Evolutionary conservation across 139 green algal genomes (phyloP).

Genomic region (Chlamydomonas schloesseri): DNA sequence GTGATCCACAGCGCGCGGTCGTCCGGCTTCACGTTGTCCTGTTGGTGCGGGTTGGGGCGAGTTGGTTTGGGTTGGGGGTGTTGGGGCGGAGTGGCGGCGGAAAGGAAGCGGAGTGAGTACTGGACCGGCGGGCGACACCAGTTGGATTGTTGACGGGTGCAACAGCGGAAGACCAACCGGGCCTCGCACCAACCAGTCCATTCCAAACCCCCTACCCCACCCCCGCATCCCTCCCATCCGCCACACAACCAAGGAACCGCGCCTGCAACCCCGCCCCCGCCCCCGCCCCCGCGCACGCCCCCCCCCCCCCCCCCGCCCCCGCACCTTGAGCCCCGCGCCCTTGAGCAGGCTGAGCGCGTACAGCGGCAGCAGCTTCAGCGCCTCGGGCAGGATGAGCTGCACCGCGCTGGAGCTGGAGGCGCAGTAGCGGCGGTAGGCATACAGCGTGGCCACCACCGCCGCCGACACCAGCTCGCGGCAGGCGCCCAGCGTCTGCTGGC

Average conservation of each 20-base stretch:
- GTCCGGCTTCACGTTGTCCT: slow-evolving; percentile 65
- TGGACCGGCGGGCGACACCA: too few relatives aligned
- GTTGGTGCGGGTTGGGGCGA: neutral
- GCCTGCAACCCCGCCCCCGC: neutral
- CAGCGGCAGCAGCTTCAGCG: slow-evolving; percentile 92
- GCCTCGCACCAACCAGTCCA: too few relatives aligned
- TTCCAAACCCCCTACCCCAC: too few relatives aligned
- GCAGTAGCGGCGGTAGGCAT: slow-evolving; percentile 78
- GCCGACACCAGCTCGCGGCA: slow-evolving; percentile 73
- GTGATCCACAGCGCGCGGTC: slow-evolving; percentile 61
- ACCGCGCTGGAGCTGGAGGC: slow-evolving; percentile 60
- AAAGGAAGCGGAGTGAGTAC: too few relatives aligned
- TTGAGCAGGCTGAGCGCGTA: slow-evolving; percentile 87
- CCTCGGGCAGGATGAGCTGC: slow-evolving; percentile 94
- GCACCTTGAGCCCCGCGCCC: slow-evolving; percentile 70
- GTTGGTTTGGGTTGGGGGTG: neutral
- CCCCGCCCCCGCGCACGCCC: slow-evolving; percentile 1
- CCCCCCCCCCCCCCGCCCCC: slow-evolving; percentile 49
- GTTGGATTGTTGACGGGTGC: too few relatives aligned
- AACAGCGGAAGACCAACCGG: too few relatives aligned
- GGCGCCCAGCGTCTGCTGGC: slow-evolving; percentile 51
- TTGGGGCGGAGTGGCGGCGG: neutral
- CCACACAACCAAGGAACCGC: too few relatives aligned
- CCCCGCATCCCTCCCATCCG: too few relatives aligned
- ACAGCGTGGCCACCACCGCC: slow-evolving; percentile 54